Conservation (phyloP, 2,329 filamentous ascomycete species). For the Xylaria polymorpha region DNA sequence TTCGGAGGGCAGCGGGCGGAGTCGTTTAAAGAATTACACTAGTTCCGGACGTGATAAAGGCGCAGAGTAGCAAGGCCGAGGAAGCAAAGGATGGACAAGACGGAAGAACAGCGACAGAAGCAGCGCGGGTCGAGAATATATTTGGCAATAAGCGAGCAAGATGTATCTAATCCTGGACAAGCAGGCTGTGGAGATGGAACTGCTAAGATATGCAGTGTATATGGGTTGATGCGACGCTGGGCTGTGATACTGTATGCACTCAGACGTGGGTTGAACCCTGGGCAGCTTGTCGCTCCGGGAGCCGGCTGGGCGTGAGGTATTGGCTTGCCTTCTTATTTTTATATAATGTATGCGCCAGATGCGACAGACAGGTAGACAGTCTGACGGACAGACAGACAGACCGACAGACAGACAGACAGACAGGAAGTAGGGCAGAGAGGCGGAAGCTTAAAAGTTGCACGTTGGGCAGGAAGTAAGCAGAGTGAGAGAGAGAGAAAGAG, state of each 20-base stretch:
- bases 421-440: not conserved
- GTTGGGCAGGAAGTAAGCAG: slow-evolving; percentile 16
- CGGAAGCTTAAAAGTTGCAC: slow-evolving; percentile 8
- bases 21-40: slow-evolving; percentile 14
- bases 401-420: not conserved
- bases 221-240: slow-evolving; percentile 31
- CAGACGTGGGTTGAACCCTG: not conserved
- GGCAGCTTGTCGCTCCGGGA: not conserved
- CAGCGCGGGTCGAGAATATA: slow-evolving; percentile 27
- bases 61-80: slow-evolving; percentile 18
- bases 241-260: slow-evolving; percentile 5
- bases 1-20: not conserved
- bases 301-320: not conserved
- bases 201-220: slow-evolving; percentile 25
- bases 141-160: slow-evolving; percentile 29
- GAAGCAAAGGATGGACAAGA: slow-evolving; percentile 29
- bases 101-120: slow-evolving; percentile 34
- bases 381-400: not conserved
- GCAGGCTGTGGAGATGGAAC: slow-evolving; percentile 35
- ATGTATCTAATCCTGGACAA: slow-evolving; percentile 21
- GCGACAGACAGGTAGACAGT: not conserved
- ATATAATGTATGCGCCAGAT: not conserved
- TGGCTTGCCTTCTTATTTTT: slow-evolving; percentile 5
- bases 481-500: not conserved
- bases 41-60: slow-evolving; percentile 14